Evolutionary conservation across 1,139 yeast genomes (phyloP), one percentile per base, ranked within the genome.

Genomic region (Magnusiomyces paraingens): DNA sequence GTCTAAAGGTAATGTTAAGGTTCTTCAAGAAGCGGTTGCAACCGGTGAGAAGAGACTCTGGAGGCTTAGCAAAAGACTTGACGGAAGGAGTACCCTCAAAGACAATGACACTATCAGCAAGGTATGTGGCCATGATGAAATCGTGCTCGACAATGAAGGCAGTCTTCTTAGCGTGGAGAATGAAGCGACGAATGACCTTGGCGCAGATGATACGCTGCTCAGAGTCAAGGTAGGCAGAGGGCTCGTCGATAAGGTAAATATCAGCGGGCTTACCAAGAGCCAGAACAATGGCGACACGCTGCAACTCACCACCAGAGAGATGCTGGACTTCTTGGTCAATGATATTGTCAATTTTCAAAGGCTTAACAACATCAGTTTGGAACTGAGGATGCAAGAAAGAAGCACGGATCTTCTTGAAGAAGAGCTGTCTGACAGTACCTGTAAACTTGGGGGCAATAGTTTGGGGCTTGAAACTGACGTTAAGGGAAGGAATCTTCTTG

Each of bases 191-290:
- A 68, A 93, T 94, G 62, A 93, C 99, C 78, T 93, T 93, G 57
- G 99, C 87, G 78, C 99, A 94, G 64, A 93, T 86, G 69, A 93
- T 89, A 89, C 99, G 97, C 75, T 93, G 99, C 76, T 93, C 99
- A 57, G 98, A 91, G 76, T 93, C 99, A 72, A 93, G 82, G 75
- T 93, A 93, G 42, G 99, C 99, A 57, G 97, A 89, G 51, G 99
- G 99, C 75, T 93, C 99, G 74, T 93, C 99, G 65, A 93, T 93
- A 70, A 93, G 82, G 71, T 93, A 93, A 63, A 93, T 86, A 70
- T 93, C 99, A 32, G 99, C 99, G 39, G 90, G 90, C 54, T 86
- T 77, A 81, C 99, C 99, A 59, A 94, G 79, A 8, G 98, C 84
- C 70, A 93, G 80, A 44, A 90, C 95, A 73, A 93, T 93, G 60